Percentiles rank a stretch among this genome's conserved stretches.
Evolutionary conservation across 1,284 basidiomycete species (phyloP).

Genomic region (Sporisorium iseilematis-ciliati): DNA sequence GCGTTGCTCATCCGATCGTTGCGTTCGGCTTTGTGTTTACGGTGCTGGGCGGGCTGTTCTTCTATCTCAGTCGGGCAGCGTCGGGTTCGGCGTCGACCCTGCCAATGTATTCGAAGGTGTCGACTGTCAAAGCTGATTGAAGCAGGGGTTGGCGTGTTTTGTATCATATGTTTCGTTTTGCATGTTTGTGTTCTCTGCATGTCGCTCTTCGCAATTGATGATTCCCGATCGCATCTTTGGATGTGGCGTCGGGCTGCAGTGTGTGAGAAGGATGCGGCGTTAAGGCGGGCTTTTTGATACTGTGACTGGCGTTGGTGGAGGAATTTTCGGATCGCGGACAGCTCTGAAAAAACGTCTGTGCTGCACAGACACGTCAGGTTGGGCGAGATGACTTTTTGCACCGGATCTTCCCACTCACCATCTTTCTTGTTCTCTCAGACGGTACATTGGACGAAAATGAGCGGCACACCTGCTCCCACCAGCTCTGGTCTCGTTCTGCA

Average conservation of each 20-base stretch:
- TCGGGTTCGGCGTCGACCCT: constrained; percentile 13
- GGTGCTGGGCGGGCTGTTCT: constrained; percentile 31
- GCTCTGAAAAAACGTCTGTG: background rate
- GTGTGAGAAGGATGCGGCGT: background rate
- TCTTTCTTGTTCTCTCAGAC: constrained; percentile 4
- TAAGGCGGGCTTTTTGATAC: background rate
- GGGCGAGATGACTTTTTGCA: background rate
- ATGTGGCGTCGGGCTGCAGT: background rate
- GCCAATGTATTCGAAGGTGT: constrained; percentile 45
- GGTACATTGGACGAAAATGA: constrained; percentile 6
- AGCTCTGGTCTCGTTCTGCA: constrained; percentile 35
- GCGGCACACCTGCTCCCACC: background rate
- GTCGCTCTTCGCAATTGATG: background rate
- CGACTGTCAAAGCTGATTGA: constrained; percentile 48
- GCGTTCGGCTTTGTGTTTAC: constrained; percentile 40
- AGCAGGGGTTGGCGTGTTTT: background rate
- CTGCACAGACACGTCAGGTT: constrained; percentile 3
- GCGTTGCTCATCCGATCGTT: constrained; percentile 29
- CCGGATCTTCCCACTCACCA: too few species aligned
- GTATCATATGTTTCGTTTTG: background rate
- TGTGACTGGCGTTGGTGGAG: background rate
- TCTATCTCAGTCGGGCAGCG: constrained; percentile 27
- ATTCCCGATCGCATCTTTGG: background rate
- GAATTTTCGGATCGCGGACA: background rate
- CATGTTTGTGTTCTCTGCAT: background rate